Evolutionary conservation across 2,329 filamentous ascomycete species (phyloP), one percentile per base, ranked within the genome.

Genomic region (Exophiala xenobiotica): DNA sequence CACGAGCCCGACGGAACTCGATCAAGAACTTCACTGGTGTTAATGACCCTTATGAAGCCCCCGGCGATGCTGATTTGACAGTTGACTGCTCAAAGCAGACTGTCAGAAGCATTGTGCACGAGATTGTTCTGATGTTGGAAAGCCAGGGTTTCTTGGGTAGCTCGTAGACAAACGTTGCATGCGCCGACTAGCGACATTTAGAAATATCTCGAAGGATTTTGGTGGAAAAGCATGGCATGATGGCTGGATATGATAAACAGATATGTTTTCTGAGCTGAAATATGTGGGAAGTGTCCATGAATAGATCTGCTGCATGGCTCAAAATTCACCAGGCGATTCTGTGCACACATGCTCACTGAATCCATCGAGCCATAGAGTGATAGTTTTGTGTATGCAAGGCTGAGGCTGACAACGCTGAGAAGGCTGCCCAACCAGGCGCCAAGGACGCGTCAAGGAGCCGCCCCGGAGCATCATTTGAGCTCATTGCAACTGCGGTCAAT

Each of bases 21-120:
- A 95, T 99, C 74, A 93, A 91, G 83, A 91, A 91, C 59, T 99
- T 99, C 81, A 99, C 93, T 6, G 93, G 93, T 65, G 90, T 99
- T 51, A 92, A 97, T 68, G 92, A 97, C 76, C 91, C 93, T 42
- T 99, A 99, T 68, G 93, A 99, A 83, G 68, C 72, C 18, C 93
- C 93, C 7, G 65, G 74, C 61, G 90, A 92, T 74, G 82, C 91
- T 24, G 85, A 97, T 69, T 78, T 99, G 60, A 82, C 83, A 4
- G 92, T 97, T 31, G 87, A 97, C 71, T 70, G 86, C 49, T 85
- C 88, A 74, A 93, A 87, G 80, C 90, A 88, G 73, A 88, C 83
- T 61, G 91, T 97, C 41, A 82, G 93, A 66, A 93, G 88, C 54
- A 92, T 92, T 57, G 93, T 99, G 46, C 93, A 99, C 77, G 88